Evolutionary conservation across 345 rosid species (phyloP), one percentile per base, ranked within the genome.

Genomic region (Camelina neglecta): DNA sequence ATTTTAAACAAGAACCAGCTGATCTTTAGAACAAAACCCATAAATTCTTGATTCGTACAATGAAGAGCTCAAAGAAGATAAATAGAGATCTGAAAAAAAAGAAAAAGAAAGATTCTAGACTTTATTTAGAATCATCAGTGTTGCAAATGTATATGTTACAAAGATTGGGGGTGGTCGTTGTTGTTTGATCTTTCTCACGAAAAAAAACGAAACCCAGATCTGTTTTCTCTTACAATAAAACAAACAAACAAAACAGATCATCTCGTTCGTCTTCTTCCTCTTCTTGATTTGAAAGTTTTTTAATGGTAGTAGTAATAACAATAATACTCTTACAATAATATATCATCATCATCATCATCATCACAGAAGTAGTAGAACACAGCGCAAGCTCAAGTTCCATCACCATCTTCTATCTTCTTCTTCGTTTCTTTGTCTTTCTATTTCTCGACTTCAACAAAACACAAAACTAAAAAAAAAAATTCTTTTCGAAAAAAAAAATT

Each of bases 381-480:
- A 68, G 50, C 24, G n/a, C 41, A 67, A 75, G 67, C 66, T 38
- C 44, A 15, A 21, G 55, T 58, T 73, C 55, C 55, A 29, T 70
- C 74, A 31, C 23, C 66, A 48, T 50, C 54, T 38, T 72, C 71
- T 23, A 26, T 26, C 29, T 26, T 56, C 24, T 7, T 64, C 62
- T 53, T 72, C 26, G 45, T 35, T 41, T 41, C 18, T 62, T 24
- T 54, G 38, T 74, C 72, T 75, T 66, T 66, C 79, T 60, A 48
- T 59, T 67, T 75, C 73, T 75, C 65, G 80, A 76, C 58, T 35
- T 76, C 75, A 69, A 76, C n/a, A 54, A 64, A 77, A 77, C 72
- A 71, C 72, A 64, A 56, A 42, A 8, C 4, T 18, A 0, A 41
- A 29, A 39, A 50, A 50, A 59, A 67, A 41, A 55, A 33, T 4